Base-by-base conservation (phyloP, 2,329 filamentous ascomycete species). In the Fusarium circinatum region DNA sequence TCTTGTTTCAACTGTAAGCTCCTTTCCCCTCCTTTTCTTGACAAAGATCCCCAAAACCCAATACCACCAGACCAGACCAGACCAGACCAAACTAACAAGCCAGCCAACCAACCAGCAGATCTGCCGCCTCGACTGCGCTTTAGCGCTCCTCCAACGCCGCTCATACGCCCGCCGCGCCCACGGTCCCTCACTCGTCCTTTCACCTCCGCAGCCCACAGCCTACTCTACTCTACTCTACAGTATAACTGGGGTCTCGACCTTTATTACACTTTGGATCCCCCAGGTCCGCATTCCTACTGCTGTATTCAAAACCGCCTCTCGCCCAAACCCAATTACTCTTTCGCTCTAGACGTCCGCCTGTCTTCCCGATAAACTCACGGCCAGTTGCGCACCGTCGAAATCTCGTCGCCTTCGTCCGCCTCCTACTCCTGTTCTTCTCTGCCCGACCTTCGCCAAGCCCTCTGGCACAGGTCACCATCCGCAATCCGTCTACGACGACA, bases 191-290 rank as follows among this genome's bases (percentile, higher is more conserved):
- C 45, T 74, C 52, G 52, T 52, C 67, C 63, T 62, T 74, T 51
- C 49, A 65, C 59, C 49, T 71, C 69, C 62, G 57, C 65, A 69
- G 71, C 73, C 73, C 65, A 75, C 65, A 62, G 57, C 65, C 62
- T 51, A 48, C 45, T 34, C 13, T 34, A 15, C 32, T 34, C 32
- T 34, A 8, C 32, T 63, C 58, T 65, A 36, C 30, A 58, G 41
- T 28, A 24, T 52, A 61, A 45, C 45, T 66, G 62, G 62, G 63
- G 62, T 68, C 65, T 74, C 67, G 75, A 74, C 75, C 74, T 67
- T 75, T 57, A 73, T 71, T 76, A 77, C 63, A 74, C 75, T 76
- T 77, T 74, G 62, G 49, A 61, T 58, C 52, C 70, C 75, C 70
- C 72, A 65, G 71, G 68, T 70, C 67, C 59, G 70, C 75, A 77